These are phyloP conservation scores for Cyberlindnera mrakii DNA, from an alignment of 805 yeast genomes.

Conservation along the genomic window DNA sequence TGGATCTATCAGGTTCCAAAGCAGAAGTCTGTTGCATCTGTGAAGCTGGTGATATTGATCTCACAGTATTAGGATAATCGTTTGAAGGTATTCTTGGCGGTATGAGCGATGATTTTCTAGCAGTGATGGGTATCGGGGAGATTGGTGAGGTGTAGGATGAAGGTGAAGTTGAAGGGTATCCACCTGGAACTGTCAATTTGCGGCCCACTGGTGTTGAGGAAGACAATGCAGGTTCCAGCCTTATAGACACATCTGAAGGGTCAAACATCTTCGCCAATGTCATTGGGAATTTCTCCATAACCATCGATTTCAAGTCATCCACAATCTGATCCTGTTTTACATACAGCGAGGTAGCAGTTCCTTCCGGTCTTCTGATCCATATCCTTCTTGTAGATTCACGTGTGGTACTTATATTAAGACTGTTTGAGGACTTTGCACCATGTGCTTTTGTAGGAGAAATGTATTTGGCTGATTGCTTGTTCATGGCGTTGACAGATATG, in stretches of 20 bases:
- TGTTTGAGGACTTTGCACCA: background rate
- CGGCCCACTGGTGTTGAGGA: constrained; percentile 4
- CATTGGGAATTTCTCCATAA: constrained; percentile 62
- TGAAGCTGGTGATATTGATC: constrained; percentile 14
- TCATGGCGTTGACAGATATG: background rate
- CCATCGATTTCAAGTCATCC: constrained; percentile 72
- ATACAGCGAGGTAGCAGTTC: constrained; percentile 63
- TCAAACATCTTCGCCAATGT: constrained; percentile 55
- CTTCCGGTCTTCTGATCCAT: constrained; percentile 47
- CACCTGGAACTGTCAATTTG: constrained; percentile 4
- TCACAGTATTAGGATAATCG: constrained; percentile 6
- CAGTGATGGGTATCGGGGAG: constrained; percentile 22
- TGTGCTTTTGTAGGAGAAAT: constrained; percentile 10
- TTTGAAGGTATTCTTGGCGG: constrained; percentile 9
- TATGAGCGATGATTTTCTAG: constrained; percentile 13
- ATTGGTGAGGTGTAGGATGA: constrained; percentile 16
- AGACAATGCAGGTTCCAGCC: constrained; percentile 11
- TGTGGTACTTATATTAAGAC: constrained; percentile 10
- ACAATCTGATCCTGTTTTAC: constrained; percentile 60
- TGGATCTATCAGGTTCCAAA: constrained; percentile 56
- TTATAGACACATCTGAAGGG: constrained; percentile 57
- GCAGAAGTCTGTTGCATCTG: background rate
- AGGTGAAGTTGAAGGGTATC: background rate
- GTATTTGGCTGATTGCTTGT: constrained; percentile 6
- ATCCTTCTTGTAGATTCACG: constrained; percentile 32